Evolutionary conservation across 164 flowering plant genomes (phyloP).

Genomic region (Tetracentron sinense): DNA sequence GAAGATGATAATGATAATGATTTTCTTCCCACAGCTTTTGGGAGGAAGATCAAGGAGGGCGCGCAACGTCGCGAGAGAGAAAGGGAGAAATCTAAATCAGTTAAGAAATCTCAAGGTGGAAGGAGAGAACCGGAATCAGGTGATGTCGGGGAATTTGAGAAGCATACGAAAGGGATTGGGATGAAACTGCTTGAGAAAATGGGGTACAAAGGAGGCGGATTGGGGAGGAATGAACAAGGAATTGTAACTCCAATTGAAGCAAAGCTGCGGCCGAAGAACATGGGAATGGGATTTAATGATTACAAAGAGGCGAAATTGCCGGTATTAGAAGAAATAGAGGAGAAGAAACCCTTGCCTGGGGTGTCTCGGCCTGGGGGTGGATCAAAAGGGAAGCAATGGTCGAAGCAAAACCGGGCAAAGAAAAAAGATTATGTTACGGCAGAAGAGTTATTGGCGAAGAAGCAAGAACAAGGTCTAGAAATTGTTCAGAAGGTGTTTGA

Average conservation of each 20-base stretch:
- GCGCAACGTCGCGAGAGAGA: conserved; percentile 49
- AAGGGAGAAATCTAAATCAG: conserved; percentile 35
- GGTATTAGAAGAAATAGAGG: conserved; percentile 30
- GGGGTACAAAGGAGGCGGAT: conserved; percentile 95
- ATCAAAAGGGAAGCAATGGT: background rate
- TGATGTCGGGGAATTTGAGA: conserved; percentile 67
- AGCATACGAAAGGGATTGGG: conserved; percentile 78
- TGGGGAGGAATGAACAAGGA: conserved; percentile 85
- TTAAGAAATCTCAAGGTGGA: conserved; percentile 27
- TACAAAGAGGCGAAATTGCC: conserved; percentile 49
- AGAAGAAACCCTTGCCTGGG: conserved; percentile 29
- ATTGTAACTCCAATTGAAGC: conserved; percentile 80
- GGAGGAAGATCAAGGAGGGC: conserved; percentile 72
- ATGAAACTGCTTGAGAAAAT: conserved; percentile 69
- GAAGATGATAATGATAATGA: conserved; percentile 37
- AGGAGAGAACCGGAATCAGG: conserved; percentile 24
- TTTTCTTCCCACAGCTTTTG: conserved; percentile 71
- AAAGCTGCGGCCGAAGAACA: conserved; percentile 64
- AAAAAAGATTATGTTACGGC: no score
- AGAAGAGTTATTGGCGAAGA: no score
- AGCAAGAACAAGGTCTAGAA: conserved; percentile 23
- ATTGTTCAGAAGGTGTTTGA: conserved; percentile 76
- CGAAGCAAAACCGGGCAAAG: background rate
- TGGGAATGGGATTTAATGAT: conserved; percentile 90
- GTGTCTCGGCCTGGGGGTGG: conserved; percentile 18